Conservation (phyloP, 257 asterid genomes). For the Euphrasia confusa region DNA sequence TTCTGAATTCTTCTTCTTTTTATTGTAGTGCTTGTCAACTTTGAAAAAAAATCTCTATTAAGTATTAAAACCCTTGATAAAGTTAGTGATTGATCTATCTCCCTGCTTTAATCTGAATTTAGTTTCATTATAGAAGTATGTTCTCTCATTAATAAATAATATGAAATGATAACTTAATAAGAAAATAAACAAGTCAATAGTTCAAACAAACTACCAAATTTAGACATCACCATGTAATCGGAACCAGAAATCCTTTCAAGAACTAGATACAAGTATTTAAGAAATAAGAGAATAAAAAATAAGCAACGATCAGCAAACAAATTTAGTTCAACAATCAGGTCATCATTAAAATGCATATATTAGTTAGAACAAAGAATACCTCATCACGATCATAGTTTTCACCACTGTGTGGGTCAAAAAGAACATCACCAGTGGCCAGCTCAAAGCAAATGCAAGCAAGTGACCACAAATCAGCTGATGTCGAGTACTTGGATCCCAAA, state of each 20-base stretch:
- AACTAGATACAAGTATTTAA: neutral
- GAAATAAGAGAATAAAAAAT: no score
- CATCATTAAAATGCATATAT: neutral
- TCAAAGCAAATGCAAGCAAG: conserved; percentile 90
- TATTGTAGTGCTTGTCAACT: no score
- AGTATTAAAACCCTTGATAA: neutral
- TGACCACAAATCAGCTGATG: conserved; percentile 87
- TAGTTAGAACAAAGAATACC: conserved; percentile 42
- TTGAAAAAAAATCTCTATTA: no score
- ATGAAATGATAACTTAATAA: no score
- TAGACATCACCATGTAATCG: neutral
- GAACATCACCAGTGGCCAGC: conserved; percentile 86
- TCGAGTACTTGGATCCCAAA: conserved; percentile 75
- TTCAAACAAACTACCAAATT: no score
- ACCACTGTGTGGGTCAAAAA: conserved; percentile 80
- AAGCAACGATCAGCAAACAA: neutral
- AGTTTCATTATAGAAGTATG: neutral
- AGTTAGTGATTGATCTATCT: neutral
- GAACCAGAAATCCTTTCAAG: neutral
- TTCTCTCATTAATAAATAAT: neutral
- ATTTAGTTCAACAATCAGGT: neutral
- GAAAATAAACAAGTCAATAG: no score
- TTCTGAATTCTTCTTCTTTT: no score
- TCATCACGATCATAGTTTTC: conserved; percentile 81
- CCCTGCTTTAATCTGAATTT: neutral